phyloP scores from a whole-genome alignment of 768 basidiomycete species.

The Arthromyces matolae region DNA sequence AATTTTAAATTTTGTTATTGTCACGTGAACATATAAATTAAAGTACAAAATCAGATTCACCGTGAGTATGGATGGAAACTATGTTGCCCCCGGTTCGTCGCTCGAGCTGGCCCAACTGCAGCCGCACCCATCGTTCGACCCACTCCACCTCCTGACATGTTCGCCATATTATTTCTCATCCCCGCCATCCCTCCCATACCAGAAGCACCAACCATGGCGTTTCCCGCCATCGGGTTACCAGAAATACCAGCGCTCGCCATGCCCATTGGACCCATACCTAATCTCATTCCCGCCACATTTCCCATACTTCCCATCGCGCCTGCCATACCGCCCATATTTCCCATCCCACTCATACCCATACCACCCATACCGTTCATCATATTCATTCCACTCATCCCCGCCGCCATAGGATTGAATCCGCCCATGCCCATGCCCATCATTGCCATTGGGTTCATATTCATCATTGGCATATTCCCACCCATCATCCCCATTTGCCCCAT shows the following conservation, averaged over 20 bases:
- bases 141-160: conserved; percentile 18
- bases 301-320: conserved; percentile 23
- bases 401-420: conserved; percentile 28
- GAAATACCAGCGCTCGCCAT: conserved; percentile 19
- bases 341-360: conserved; percentile 32
- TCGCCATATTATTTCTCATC: conserved; percentile 13
- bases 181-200: conserved; percentile 17
- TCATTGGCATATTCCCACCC: conserved; percentile 32
- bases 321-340: conserved; percentile 19
- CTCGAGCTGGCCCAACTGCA: conserved; percentile 30
- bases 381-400: conserved; percentile 29
- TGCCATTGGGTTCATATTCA: conserved; percentile 48
- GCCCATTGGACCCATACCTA: conserved; percentile 21
- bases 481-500: conserved; percentile 46
- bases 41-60: conserved; percentile 24
- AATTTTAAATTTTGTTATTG: background rate
- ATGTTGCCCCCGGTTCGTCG: conserved; percentile 51
- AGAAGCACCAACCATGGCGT: conserved; percentile 9
- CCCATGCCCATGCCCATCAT: conserved; percentile 45
- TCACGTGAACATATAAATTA: conserved; percentile 2
- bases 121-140: conserved; percentile 34
- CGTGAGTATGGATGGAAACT: conserved; percentile 66
- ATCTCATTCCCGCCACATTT: conserved; percentile 7
- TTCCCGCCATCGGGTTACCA: conserved; percentile 15
- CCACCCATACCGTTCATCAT: conserved; percentile 29